Conservation (phyloP, 805 yeast genomes). For the Candida montana region DNA sequence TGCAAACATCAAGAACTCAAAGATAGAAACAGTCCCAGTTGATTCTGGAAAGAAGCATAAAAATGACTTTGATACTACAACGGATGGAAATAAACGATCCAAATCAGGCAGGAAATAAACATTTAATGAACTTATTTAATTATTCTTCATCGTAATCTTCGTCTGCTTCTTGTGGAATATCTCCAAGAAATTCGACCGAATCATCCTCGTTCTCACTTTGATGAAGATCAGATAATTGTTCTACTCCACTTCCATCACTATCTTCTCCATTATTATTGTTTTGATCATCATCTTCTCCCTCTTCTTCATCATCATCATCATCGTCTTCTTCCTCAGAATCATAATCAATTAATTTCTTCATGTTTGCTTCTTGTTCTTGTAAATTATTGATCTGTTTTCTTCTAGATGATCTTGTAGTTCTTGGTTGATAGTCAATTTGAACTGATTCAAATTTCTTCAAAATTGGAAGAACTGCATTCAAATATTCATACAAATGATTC, state of each 20-base stretch:
- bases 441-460: conserved; percentile 17
- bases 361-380: conserved; percentile 14
- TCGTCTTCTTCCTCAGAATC: conserved; percentile 15
- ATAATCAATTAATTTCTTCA: conserved; percentile 13
- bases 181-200: not conserved
- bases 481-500: conserved; percentile 10
- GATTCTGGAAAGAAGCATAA: conserved; percentile 8
- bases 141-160: not conserved
- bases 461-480: conserved; percentile 11
- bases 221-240: too few relatives aligned
- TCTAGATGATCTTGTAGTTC: conserved; percentile 16
- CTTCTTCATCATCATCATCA: conserved; percentile 4
- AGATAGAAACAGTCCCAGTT: conserved; percentile 18
- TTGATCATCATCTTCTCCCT: not conserved
- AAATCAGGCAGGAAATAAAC: conserved; percentile 4
- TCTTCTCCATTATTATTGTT: too few relatives aligned
- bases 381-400: conserved; percentile 15
- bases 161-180: not conserved
- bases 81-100: conserved; percentile 5
- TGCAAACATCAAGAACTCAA: conserved; percentile 14
- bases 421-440: conserved; percentile 11
- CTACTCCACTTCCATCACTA: too few relatives aligned
- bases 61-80: conserved; percentile 12
- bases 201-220: not conserved
- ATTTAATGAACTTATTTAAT: not conserved